A percentile compares a stretch with the other conserved stretches of the same genome.
These are phyloP conservation scores for Microbotryum saponariae DNA, from an alignment of 1,284 basidiomycete genomes.

Conservation along the genomic window DNA sequence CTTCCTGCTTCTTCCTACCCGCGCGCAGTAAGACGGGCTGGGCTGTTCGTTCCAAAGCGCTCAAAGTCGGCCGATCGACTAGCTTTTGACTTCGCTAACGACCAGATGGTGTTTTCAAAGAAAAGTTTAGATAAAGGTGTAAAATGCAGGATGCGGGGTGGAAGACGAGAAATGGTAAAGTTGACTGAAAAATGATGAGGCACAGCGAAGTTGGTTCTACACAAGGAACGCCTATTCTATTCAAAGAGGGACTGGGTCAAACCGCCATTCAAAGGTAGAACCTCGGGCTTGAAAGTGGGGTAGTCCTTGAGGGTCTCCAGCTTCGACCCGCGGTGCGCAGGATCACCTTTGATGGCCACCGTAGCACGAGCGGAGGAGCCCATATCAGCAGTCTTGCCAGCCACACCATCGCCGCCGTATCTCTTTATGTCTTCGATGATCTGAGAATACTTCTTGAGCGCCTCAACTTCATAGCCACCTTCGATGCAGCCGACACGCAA, in stretches of 20 bases:
- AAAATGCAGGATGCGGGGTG: too few species aligned
- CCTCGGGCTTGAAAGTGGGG: neutral
- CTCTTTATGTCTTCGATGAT: slow-evolving; percentile 22
- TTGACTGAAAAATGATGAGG: too few species aligned
- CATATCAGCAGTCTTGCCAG: slow-evolving; percentile 26
- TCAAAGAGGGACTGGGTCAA: neutral
- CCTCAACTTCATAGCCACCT: slow-evolving; percentile 51
- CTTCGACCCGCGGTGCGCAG: slow-evolving; percentile 2
- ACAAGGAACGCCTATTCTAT: neutral
- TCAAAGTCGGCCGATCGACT: too few species aligned
- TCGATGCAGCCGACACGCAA: slow-evolving; percentile 80
- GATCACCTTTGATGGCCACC: slow-evolving; percentile 25
- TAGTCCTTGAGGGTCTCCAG: slow-evolving; percentile 1
- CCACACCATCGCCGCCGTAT: slow-evolving; percentile 22
- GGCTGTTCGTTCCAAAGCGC: too few species aligned
- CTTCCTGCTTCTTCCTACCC: too few species aligned
- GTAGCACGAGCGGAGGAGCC: neutral
- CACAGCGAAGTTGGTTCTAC: too few species aligned
- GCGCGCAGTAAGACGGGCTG: too few species aligned
- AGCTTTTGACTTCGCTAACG: too few species aligned
- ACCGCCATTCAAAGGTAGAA: neutral
- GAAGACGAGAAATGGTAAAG: too few species aligned
- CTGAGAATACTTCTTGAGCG: slow-evolving; percentile 29
- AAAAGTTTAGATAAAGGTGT: too few species aligned
- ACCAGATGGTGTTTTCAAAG: too few species aligned